These are phyloP conservation scores for Insectozyma bohioensis DNA, from an alignment of 1,139 yeast genomes.

Conservation along the genomic window DNA sequence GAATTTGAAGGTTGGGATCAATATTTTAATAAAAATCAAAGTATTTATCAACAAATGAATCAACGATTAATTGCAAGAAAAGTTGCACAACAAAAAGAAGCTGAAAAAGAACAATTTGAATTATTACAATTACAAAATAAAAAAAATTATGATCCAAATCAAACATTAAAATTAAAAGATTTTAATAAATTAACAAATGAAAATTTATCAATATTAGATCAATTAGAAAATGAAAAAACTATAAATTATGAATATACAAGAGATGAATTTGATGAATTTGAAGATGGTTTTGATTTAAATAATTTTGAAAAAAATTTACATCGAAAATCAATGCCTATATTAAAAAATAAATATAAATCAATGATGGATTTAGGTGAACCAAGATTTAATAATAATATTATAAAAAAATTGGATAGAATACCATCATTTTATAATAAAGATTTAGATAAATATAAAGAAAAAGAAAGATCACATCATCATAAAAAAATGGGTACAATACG, in stretches of 20 bases:
- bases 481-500: conserved; percentile 33
- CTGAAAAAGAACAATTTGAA: conserved; percentile 37
- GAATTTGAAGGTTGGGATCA: conserved; percentile 44
- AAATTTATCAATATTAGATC: conserved; percentile 23
- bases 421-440: conserved; percentile 39
- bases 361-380: conserved; percentile 30
- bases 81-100: conserved; percentile 30
- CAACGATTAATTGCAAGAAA: conserved; percentile 24
- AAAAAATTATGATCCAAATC: conserved; percentile 13
- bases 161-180: conserved; percentile 33
- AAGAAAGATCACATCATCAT: conserved; percentile 11
- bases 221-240: conserved; percentile 34
- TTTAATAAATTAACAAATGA: conserved; percentile 19
- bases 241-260: conserved; percentile 37
- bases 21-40: conserved; percentile 35
- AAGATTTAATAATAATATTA: conserved; percentile 32
- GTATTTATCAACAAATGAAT: conserved; percentile 28
- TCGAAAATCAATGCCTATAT: conserved; percentile 7
- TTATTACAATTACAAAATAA: conserved; percentile 17
- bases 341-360: conserved; percentile 32
- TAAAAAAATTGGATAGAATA: conserved; percentile 40
- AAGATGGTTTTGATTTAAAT: conserved; percentile 29
- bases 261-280: conserved; percentile 42
- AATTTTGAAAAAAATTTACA: conserved; percentile 14
- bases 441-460: conserved; percentile 29